Evolutionary conservation across 306 rosid species (phyloP).

Genomic region (Senna tora): DNA sequence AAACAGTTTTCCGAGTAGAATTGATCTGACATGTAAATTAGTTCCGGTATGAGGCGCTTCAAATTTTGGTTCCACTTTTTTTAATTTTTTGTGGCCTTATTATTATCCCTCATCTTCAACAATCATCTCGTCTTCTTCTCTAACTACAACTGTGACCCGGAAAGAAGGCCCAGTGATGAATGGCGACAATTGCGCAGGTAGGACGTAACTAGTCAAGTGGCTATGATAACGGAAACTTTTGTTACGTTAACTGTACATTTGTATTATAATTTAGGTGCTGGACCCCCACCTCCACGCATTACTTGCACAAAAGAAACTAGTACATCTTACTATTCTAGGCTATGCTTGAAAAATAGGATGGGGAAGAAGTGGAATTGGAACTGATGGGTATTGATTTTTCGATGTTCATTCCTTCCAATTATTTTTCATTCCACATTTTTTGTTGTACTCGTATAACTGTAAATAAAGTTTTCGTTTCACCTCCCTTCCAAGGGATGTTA

Average conservation of each 20-base stretch:
- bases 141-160: conserved; percentile 4
- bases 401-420: background rate
- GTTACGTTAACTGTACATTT: background rate
- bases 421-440: background rate
- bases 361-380: too few relatives aligned
- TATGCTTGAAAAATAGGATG: background rate
- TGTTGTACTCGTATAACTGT: background rate
- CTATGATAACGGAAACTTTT: background rate
- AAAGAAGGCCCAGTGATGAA: conserved; percentile 4
- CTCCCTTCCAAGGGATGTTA: background rate
- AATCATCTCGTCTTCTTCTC: background rate
- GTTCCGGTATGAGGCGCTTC: background rate
- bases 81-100: too few relatives aligned
- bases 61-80: background rate
- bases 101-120: too few relatives aligned
- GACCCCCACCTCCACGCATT: too few relatives aligned
- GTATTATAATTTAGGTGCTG: too few relatives aligned
- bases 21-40: conserved; percentile 3
- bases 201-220: background rate
- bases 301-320: background rate
- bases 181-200: conserved; percentile 4
- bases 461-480: too few relatives aligned
- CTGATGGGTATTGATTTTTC: background rate
- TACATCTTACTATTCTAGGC: background rate
- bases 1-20: background rate